A percentile compares a stretch with the other conserved stretches of the same genome.
Evolutionary conservation across 495 filamentous ascomycete species (phyloP).

Genomic region (Pseudevernia furfuracea): DNA sequence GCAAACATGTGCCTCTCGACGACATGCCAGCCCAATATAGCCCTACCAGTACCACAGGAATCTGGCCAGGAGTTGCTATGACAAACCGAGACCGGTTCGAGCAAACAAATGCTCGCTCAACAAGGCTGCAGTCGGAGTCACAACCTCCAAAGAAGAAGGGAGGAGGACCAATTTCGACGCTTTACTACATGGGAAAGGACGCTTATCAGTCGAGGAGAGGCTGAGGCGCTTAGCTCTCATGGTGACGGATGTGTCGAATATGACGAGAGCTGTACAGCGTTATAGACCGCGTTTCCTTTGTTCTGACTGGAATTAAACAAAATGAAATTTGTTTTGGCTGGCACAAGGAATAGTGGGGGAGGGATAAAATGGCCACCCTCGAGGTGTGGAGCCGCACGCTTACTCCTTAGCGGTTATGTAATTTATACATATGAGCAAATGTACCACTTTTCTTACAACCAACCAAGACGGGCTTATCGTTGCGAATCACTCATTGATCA

Average conservation of each 20-base stretch:
- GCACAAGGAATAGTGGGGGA: no score
- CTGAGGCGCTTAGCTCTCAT: neutral
- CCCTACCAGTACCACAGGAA: neutral
- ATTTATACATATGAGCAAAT: no score
- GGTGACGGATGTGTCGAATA: neutral
- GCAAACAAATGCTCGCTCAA: neutral
- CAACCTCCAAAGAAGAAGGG: neutral
- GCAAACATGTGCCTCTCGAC: neutral
- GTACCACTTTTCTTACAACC: neutral
- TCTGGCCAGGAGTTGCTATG: neutral
- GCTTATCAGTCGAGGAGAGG: neutral
- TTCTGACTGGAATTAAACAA: neutral
- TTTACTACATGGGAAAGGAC: neutral
- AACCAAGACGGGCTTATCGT: neutral
- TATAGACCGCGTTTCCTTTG: neutral
- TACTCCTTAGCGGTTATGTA: no score
- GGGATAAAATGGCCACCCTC: no score
- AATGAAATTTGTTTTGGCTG: neutral
- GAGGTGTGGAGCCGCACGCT: no score
- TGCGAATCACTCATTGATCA: no score
- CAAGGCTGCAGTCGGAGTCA: neutral
- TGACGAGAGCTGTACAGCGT: neutral
- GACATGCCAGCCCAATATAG: neutral
- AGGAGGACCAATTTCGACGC: neutral
- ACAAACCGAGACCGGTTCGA: neutral